phyloP scores from a whole-genome alignment of 768 basidiomycete species.

The Artomyces pyxidatus region DNA sequence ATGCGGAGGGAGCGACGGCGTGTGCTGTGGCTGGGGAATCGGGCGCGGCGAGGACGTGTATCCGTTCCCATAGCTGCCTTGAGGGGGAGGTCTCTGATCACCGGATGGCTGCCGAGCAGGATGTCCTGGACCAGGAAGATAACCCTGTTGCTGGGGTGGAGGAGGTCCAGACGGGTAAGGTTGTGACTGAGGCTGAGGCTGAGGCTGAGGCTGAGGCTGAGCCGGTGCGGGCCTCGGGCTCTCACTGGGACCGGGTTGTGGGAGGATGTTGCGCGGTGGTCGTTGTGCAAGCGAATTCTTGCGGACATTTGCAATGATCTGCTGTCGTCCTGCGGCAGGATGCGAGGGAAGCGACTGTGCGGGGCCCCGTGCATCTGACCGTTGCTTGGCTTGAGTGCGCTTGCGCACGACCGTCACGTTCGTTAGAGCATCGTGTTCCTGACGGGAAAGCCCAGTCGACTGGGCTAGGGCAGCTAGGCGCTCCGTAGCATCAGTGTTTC shows the following conservation, averaged over 20 bases:
- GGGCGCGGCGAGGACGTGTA: neutral
- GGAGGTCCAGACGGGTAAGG: constrained; percentile 4
- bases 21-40: neutral
- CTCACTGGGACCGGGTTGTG: neutral
- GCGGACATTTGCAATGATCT: constrained; percentile 48
- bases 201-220: constrained; percentile 1
- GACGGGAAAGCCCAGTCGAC: constrained; percentile 55
- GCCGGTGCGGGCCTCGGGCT: neutral
- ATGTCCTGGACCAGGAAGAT: constrained; percentile 8
- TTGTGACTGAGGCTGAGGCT: neutral
- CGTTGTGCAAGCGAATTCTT: constrained; percentile 35
- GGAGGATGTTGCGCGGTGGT: constrained; percentile 8
- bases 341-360: constrained; percentile 4
- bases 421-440: constrained; percentile 75
- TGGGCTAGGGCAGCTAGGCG: constrained; percentile 64
- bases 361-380: constrained; percentile 32
- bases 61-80: neutral
- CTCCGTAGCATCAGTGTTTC: constrained; percentile 72
- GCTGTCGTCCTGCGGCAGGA: constrained; percentile 28
- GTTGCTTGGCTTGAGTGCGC: constrained; percentile 63
- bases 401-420: constrained; percentile 76
- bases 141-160: constrained; percentile 8
- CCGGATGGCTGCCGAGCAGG: neutral
- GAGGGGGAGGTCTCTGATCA: neutral
- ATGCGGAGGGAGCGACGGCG: neutral